Conservation (phyloP, 441 rosid species). For the Adansonia gregorii region DNA sequence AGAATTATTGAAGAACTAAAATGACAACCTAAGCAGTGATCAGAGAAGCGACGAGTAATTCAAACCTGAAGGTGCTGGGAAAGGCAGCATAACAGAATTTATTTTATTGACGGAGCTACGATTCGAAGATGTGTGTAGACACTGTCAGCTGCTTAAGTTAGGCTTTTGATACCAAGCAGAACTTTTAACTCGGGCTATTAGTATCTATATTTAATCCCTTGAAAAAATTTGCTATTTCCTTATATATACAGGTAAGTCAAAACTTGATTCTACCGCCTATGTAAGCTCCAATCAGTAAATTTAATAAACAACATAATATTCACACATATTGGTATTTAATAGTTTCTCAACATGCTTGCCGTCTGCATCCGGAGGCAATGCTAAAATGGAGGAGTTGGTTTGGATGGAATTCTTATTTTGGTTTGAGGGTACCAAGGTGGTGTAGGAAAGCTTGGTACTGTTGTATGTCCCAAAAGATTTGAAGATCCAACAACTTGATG, state of each 20-base stretch:
- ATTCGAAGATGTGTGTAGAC: not conserved
- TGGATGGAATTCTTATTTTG: not conserved
- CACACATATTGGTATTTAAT: not conserved
- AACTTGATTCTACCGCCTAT: not conserved
- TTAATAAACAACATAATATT: not conserved
- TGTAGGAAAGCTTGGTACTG: not conserved
- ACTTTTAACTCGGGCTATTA: not conserved
- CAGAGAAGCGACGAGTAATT: not conserved
- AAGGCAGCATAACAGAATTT: not conserved
- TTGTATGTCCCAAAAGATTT: not conserved
- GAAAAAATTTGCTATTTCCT: not conserved
- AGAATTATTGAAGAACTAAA: not conserved
- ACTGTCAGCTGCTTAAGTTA: not conserved
- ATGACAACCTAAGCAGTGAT: not conserved
- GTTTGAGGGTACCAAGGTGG: not conserved
- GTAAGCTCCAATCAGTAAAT: not conserved
- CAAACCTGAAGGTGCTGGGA: not conserved
- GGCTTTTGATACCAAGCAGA: not conserved
- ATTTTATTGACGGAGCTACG: not conserved
- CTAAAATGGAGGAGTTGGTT: not conserved
- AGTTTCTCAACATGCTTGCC: not conserved
- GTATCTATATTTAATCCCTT: not conserved
- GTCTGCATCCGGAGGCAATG: not conserved
- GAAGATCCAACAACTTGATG: not conserved
- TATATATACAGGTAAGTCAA: not conserved